Evolutionary conservation across 805 yeast genomes (phyloP).

Genomic region (Candida sithepensis): DNA sequence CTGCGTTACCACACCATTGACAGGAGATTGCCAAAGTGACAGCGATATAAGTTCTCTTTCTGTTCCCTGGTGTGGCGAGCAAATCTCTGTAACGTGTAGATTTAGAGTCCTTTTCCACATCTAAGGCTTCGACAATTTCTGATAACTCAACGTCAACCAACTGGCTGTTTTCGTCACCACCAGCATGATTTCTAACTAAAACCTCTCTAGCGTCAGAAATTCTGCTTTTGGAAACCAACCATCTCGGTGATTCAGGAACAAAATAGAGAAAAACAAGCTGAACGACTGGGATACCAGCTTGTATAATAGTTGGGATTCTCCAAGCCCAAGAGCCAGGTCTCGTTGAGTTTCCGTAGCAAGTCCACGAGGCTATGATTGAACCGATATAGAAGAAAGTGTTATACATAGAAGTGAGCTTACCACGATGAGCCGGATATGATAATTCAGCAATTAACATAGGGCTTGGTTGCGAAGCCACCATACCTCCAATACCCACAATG

Average conservation of each 20-base stretch:
- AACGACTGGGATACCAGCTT: constrained; percentile 43
- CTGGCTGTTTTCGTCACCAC: constrained; percentile 28
- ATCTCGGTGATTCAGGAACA: constrained; percentile 45
- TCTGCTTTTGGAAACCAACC: constrained; percentile 34
- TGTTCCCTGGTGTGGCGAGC: constrained; percentile 29
- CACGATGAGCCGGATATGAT: constrained; percentile 45
- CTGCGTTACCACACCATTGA: constrained; percentile 44
- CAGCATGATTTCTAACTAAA: constrained; percentile 18
- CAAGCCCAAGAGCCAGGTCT: constrained; percentile 38
- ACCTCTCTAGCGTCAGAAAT: constrained; percentile 30
- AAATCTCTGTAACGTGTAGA: constrained; percentile 33
- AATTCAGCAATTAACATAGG: constrained; percentile 50
- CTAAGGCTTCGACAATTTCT: constrained; percentile 32
- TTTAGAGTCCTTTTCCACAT: constrained; percentile 30
- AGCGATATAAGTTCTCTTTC: constrained; percentile 34
- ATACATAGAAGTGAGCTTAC: constrained; percentile 40
- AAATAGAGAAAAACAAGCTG: constrained; percentile 34
- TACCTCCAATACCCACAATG: constrained; percentile 45
- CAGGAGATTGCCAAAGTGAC: constrained; percentile 28
- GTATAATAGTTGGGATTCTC: constrained; percentile 54
- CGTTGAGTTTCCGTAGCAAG: constrained; percentile 38
- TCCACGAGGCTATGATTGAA: constrained; percentile 45
- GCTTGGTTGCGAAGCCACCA: constrained; percentile 39
- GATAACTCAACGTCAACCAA: constrained; percentile 34
- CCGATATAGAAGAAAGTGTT: constrained; percentile 47